These are phyloP conservation scores for Linaria vulgaris DNA, from an alignment of 257 asterid genomes.

Conservation along the genomic window DNA sequence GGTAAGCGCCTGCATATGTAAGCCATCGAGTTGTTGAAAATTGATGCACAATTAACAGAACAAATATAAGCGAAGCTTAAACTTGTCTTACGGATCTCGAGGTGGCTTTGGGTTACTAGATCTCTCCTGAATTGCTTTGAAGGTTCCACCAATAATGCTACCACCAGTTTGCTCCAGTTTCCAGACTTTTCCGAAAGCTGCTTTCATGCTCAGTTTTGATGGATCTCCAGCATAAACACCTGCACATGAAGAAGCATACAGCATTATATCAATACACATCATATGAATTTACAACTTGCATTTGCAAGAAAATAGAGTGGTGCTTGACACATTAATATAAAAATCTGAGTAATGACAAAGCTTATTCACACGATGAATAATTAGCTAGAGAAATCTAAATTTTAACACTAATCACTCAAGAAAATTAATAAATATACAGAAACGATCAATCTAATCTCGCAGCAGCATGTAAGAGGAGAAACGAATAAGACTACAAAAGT, in stretches of 20 bases:
- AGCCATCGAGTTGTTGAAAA: conserved; percentile 29
- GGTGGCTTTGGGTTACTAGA: conserved; percentile 51
- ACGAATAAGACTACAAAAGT: too few species aligned
- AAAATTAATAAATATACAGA: neutral
- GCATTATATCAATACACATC: conserved; percentile 3
- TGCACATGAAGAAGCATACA: conserved; percentile 26
- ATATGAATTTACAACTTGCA: conserved; percentile 8
- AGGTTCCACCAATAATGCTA: conserved; percentile 89
- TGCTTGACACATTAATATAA: conserved; percentile 3
- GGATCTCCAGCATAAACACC: conserved; percentile 99
- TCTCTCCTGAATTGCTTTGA: conserved; percentile 72
- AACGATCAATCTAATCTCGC: too few species aligned
- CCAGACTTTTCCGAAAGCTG: conserved; percentile 99
- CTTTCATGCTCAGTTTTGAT: conserved; percentile 90
- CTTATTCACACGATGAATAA: neutral
- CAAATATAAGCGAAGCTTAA: conserved; percentile 27
- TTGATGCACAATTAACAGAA: conserved; percentile 21
- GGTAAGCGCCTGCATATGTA: conserved; percentile 76
- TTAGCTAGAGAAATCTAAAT: neutral
- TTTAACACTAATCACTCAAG: neutral
- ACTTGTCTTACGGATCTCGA: conserved; percentile 78
- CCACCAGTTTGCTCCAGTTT: conserved; percentile 93
- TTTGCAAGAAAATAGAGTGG: conserved; percentile 7
- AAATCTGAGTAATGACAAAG: neutral
- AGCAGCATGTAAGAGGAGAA: too few species aligned